A percentile compares a stretch with the other conserved stretches of the same genome.
Conservation (phyloP, 495 filamentous ascomycete genomes). For the Penicillium argentinense region DNA sequence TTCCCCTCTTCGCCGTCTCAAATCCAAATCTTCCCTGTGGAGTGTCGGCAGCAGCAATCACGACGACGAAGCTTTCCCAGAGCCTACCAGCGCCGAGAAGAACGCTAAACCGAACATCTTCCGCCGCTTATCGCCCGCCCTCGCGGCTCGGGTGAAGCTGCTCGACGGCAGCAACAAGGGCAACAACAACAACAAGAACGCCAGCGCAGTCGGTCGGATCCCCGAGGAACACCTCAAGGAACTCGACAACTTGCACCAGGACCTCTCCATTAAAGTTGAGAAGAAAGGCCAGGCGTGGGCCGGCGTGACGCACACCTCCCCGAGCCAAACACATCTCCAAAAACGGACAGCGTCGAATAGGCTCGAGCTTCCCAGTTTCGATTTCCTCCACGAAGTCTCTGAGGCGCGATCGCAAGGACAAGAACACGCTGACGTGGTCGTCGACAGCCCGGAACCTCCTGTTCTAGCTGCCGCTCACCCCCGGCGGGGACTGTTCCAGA, state of each 20-base stretch:
- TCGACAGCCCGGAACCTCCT: conserved; percentile 17
- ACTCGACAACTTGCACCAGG: conserved; percentile 61
- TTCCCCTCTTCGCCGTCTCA: conserved; percentile 36
- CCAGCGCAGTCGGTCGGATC: conserved; percentile 65
- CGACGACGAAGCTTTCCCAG: conserved; percentile 31
- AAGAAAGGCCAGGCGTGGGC: conserved; percentile 65
- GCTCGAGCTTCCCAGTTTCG: conserved; percentile 19
- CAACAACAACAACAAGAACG: conserved; percentile 33
- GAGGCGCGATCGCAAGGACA: conserved; percentile 15
- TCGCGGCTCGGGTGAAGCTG: conserved; percentile 74
- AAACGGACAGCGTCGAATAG: conserved; percentile 23
- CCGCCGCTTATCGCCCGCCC: conserved; percentile 60
- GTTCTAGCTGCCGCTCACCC: conserved; percentile 6
- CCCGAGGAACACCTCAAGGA: conserved; percentile 71
- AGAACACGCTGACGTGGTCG: conserved; percentile 20
- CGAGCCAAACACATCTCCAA: conserved; percentile 11
- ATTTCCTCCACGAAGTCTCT: conserved; percentile 16
- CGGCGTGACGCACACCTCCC: conserved; percentile 29
- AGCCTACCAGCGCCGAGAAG: conserved; percentile 28
- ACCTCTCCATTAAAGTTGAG: conserved; percentile 55
- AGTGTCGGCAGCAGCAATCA: conserved; percentile 39
- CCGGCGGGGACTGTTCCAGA: conserved; percentile 10
- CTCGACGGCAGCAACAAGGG: conserved; percentile 59
- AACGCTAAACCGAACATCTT: conserved; percentile 37
- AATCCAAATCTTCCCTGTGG: conserved; percentile 45